Evolutionary conservation across 2,329 filamentous ascomycete species (phyloP).

Genomic region (Elsinoe arachidis): DNA sequence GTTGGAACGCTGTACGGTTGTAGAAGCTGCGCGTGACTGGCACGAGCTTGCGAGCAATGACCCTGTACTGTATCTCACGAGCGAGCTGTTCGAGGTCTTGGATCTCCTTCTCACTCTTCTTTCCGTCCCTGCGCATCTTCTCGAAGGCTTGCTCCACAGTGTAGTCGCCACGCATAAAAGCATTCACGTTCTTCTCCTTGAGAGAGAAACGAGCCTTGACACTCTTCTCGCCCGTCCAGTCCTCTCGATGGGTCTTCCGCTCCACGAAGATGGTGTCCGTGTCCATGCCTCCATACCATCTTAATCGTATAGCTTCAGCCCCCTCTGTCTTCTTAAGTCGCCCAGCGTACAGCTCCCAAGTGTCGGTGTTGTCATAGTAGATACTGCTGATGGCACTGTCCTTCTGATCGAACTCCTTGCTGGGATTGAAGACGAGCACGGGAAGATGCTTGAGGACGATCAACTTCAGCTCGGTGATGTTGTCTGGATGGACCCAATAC

Average conservation of each 20-base stretch:
- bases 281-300: constrained; percentile 97
- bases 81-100: constrained; percentile 84
- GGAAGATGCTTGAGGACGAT: constrained; percentile 96
- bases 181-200: constrained; percentile 96
- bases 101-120: constrained; percentile 87
- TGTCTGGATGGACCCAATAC: constrained; percentile 98
- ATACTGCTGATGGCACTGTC: constrained; percentile 97
- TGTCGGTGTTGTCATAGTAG: constrained; percentile 93
- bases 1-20: constrained; percentile 94
- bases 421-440: constrained; percentile 92
- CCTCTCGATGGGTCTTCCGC: constrained; percentile 94
- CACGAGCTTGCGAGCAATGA: constrained; percentile 74
- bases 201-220: constrained; percentile 92
- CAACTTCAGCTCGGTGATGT: constrained; percentile 95
- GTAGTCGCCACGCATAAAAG: constrained; percentile 75
- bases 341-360: constrained; percentile 88
- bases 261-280: constrained; percentile 94
- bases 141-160: constrained; percentile 87
- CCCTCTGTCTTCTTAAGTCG: constrained; percentile 96
- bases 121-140: constrained; percentile 89
- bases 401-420: constrained; percentile 85
- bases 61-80: constrained; percentile 85
- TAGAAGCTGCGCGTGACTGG: constrained; percentile 96
- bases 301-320: constrained; percentile 87
- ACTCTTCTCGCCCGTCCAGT: constrained; percentile 98